phyloP scores from a whole-genome alignment of 805 yeast species.

The Wickerhamomyces alni region DNA sequence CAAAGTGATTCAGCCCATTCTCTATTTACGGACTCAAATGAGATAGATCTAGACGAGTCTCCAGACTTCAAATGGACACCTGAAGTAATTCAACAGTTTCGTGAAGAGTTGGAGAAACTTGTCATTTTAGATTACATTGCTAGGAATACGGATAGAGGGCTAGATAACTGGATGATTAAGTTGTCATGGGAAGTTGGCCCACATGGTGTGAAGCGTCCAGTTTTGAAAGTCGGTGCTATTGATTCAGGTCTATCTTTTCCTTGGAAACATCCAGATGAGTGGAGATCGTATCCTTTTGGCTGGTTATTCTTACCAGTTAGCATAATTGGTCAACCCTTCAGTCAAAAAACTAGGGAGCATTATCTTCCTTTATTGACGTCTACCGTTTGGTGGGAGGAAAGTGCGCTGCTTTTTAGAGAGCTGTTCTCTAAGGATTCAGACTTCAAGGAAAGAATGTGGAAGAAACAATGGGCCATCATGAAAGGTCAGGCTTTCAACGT shows the following conservation, averaged over 20 bases:
- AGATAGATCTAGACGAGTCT: constrained; percentile 5
- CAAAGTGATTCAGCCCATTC: neutral
- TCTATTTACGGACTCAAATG: constrained; percentile 1
- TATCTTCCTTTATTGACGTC: constrained; percentile 55
- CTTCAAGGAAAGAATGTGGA: constrained; percentile 62
- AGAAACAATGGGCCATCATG: constrained; percentile 59
- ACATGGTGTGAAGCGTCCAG: constrained; percentile 28
- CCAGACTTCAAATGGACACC: constrained; percentile 48
- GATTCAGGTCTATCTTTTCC: constrained; percentile 74
- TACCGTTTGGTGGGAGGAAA: constrained; percentile 65
- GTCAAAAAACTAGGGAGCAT: constrained; percentile 46
- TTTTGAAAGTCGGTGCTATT: constrained; percentile 58
- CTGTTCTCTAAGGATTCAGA: constrained; percentile 52
- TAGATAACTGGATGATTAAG: constrained; percentile 75
- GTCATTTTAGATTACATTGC: constrained; percentile 67
- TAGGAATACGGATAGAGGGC: constrained; percentile 69
- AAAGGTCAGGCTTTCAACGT: constrained; percentile 78
- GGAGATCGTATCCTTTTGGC: constrained; percentile 76
- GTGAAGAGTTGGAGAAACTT: constrained; percentile 59
- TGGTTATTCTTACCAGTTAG: constrained; percentile 66
- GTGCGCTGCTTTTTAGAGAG: constrained; percentile 38
- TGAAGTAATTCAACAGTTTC: constrained; percentile 40
- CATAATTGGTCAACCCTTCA: constrained; percentile 63
- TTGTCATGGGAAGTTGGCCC: constrained; percentile 35
- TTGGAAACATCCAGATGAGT: constrained; percentile 79